Evolutionary conservation across 2,329 filamentous ascomycete genomes (phyloP).

Genomic region (Calonectria naviculata): DNA sequence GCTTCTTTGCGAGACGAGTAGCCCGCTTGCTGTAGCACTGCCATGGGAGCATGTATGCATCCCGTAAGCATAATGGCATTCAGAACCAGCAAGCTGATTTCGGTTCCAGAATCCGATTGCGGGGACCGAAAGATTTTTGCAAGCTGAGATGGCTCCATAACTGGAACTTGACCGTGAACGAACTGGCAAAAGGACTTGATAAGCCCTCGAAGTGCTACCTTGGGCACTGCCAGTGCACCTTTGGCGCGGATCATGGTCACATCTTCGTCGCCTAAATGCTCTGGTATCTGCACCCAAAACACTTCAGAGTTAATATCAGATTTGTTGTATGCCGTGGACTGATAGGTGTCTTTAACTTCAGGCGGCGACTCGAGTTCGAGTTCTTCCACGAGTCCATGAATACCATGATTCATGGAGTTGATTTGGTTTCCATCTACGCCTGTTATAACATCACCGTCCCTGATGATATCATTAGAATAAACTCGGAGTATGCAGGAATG

Average conservation of each 20-base stretch:
- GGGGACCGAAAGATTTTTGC: not conserved
- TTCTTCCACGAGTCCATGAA: not conserved
- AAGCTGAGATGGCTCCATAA: not conserved
- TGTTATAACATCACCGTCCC: no score
- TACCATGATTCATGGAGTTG: no score
- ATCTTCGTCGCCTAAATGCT: not conserved
- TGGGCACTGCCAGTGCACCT: not conserved
- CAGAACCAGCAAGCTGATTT: not conserved
- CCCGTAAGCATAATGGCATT: not conserved
- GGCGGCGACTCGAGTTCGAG: not conserved
- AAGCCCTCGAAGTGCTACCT: not conserved
- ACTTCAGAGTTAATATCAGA: not conserved
- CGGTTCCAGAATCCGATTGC: not conserved
- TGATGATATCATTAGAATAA: not conserved
- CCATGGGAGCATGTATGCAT: not conserved
- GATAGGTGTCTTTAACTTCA: not conserved
- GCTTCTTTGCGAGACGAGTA: not conserved
- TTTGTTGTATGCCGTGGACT: not conserved
- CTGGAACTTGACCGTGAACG: not conserved
- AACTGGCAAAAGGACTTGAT: not conserved
- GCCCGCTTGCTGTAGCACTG: not conserved
- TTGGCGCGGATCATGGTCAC: not conserved
- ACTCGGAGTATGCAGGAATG: not conserved
- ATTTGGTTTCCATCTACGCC: no score
- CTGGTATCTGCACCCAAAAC: not conserved